A percentile compares a stretch with the other conserved stretches of the same genome.
Evolutionary conservation across 75 land plant genomes (phyloP).

Genomic region (Larix kaempferi): DNA sequence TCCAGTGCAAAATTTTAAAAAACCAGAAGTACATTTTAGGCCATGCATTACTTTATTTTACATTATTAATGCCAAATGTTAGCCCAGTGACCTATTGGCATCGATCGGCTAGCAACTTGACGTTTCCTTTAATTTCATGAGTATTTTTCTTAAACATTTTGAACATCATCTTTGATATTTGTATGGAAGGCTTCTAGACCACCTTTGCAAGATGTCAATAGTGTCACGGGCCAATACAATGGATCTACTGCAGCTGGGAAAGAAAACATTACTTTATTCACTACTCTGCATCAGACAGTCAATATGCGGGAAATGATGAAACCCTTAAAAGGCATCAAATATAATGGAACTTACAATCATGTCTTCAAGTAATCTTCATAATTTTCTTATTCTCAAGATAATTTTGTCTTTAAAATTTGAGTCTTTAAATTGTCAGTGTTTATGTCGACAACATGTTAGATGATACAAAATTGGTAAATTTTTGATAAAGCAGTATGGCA

Average conservation of each 20-base stretch:
- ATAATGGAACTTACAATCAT: too few species aligned
- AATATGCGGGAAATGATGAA: background rate
- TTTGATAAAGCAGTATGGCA: too few species aligned
- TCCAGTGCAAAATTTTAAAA: background rate
- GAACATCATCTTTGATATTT: background rate
- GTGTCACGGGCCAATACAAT: background rate
- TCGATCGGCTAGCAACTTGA: background rate
- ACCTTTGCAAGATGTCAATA: constrained; percentile 2
- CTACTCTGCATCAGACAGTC: background rate
- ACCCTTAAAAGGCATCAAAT: background rate
- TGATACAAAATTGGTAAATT: too few species aligned
- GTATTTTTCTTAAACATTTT: background rate
- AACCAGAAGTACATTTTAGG: background rate
- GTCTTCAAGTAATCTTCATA: too few species aligned
- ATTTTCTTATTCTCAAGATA: too few species aligned
- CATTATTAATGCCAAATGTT: background rate
- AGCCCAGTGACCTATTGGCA: background rate
- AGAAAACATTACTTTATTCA: constrained; percentile 1
- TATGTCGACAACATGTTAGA: too few species aligned
- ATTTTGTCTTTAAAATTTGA: too few species aligned
- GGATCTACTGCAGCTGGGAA: background rate
- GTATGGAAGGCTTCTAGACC: background rate
- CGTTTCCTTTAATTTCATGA: background rate
- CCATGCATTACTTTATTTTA: background rate
- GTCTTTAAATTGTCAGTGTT: too few species aligned